Base-by-base conservation (phyloP, 1,139 yeast genomes). In the Candida sp. region DNA sequence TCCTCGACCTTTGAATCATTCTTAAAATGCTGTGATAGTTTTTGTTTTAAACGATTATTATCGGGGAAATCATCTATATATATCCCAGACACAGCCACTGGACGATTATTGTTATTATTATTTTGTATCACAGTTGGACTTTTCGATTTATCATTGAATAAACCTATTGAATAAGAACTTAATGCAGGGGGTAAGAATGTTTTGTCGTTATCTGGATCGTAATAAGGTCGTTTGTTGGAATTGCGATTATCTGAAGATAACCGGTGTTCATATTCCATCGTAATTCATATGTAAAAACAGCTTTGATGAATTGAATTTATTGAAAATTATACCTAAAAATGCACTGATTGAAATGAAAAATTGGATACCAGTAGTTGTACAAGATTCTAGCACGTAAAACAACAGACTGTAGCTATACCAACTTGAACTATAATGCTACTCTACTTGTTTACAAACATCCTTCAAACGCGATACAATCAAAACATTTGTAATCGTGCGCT, bases 111-210 rank as follows among this genome's bases (percentile, higher is more conserved):
- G 3, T 25, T 29, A 11, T 25, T 29, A n/a, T 22, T 23, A 12
- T 12, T 33, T 9, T 11, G 22, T 7, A 21, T 38, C 36, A 15
- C 6, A 19, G 43, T 19, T 5, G 25, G 29, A 9, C 21, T 30
- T 23, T 44, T 35, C 11, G 46, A 38, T 38, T 53, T 50, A 35
- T 62, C 68, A 48, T 64, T 64, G 41, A 70, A 56, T 41, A 64
- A 57, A 33, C 75, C 73, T 42, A 70, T 61, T 51, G 73, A 61
- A 49, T 82, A 82, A 9, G 84, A 76, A 55, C 87, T 82, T 49
- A 84, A 67, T 11, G 81, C 81, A 2, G 89, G 89, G 0, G 88
- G 87, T 45, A 77, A 68, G 47, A 77, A 75, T 22, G 80, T 75
- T 46, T 68, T 75, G 50, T 80, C 87, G 34, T 80, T 84, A 22